A percentile compares a stretch with the other conserved stretches of the same genome.
These are phyloP conservation scores for Dendrobium catenatum DNA, from an alignment of 106 monocot species.

Conservation along the genomic window DNA sequence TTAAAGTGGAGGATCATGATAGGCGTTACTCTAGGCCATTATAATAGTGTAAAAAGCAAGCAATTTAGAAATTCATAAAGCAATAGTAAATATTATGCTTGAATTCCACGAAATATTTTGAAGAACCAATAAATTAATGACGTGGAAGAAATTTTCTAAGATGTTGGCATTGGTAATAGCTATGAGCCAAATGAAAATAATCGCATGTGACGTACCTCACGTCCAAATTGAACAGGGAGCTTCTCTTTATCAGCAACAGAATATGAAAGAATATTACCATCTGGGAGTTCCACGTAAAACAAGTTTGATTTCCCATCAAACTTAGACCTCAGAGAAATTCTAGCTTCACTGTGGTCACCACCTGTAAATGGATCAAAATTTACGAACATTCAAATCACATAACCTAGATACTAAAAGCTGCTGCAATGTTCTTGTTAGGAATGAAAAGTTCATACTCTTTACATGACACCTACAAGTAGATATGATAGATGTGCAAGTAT, in stretches of 20 bases:
- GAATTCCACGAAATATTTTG: neutral
- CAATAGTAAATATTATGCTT: neutral
- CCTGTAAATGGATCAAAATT: constrained; percentile 27
- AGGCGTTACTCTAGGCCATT: no score
- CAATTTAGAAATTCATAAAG: neutral
- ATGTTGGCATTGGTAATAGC: neutral
- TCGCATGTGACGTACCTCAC: constrained; percentile 49
- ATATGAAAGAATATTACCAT: constrained; percentile 51
- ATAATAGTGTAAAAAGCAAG: neutral
- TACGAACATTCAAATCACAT: neutral
- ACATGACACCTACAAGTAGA: no score
- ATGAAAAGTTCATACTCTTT: neutral
- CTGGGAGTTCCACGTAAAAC: constrained; percentile 87
- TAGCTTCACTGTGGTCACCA: constrained; percentile 19
- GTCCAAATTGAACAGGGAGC: constrained; percentile 86
- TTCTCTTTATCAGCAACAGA: constrained; percentile 57
- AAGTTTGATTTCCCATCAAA: constrained; percentile 54
- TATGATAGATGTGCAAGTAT: no score
- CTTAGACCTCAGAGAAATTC: constrained; percentile 45
- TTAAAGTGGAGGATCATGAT: neutral
- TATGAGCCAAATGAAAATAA: neutral
- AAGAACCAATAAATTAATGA: neutral
- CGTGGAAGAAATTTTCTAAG: neutral
- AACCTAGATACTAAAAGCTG: neutral
- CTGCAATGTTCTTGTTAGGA: neutral